These are phyloP conservation scores for Venustampulla echinocandica DNA, from an alignment of 495 filamentous ascomycete species.

Conservation along the genomic window DNA sequence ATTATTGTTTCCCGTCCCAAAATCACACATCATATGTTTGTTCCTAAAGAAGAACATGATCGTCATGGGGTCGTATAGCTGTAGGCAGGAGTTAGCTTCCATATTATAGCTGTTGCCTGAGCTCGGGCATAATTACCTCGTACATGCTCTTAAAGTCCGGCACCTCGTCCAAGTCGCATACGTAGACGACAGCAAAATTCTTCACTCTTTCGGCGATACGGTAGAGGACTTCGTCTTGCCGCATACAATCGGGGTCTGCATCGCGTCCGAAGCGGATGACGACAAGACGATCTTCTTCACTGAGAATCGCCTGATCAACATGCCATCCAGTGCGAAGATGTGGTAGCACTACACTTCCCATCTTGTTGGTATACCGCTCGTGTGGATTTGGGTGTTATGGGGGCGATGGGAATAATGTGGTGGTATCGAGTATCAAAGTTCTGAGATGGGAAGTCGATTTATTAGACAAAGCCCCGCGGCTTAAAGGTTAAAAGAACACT, in stretches of 20 bases:
- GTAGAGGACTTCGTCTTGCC: slow-evolving; percentile 90
- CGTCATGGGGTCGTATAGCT: slow-evolving; percentile 52
- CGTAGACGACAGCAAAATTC: slow-evolving; percentile 90
- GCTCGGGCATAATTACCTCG: slow-evolving; percentile 42
- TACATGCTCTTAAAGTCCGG: slow-evolving; percentile 98
- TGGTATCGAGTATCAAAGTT: no score
- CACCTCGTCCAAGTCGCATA: slow-evolving; percentile 93
- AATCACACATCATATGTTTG: slow-evolving; percentile 99
- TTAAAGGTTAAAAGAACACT: no score
- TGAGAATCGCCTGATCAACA: slow-evolving; percentile 87
- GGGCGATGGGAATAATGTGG: no score
- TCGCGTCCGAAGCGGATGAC: slow-evolving; percentile 88
- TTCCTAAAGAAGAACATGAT: slow-evolving; percentile 92
- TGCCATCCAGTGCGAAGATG: slow-evolving; percentile 93
- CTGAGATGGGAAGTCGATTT: no score
- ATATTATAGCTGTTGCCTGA: slow-evolving; percentile 46
- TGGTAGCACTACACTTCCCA: slow-evolving; percentile 90
- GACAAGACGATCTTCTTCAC: slow-evolving; percentile 92
- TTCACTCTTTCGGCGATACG: slow-evolving; percentile 77
- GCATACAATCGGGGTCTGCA: slow-evolving; percentile 71
- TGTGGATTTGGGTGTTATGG: no score
- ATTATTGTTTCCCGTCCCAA: slow-evolving; percentile 97
- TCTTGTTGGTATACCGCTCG: no score
- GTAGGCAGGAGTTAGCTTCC: slow-evolving; percentile 12
- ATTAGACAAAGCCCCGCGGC: no score